Conservation (phyloP, 129 eudicot genomes). For the Rutidosis leptorrhynchoides region DNA sequence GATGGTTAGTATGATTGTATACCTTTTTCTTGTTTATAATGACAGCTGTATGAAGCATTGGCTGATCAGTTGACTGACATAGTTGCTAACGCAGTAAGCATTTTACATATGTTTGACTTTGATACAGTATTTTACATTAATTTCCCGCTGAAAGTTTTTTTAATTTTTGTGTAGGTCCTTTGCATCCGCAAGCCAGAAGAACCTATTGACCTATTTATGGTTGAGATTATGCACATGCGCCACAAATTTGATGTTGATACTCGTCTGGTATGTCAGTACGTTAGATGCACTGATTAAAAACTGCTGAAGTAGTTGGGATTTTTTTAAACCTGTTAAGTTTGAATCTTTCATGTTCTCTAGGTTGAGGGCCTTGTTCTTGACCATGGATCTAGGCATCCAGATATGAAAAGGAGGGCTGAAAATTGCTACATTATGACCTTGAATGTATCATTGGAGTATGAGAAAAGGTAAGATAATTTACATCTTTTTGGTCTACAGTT, state of each 20-base stretch:
- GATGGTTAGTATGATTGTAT: constrained; percentile 3
- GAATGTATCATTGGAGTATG: constrained; percentile 84
- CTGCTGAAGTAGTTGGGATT: neutral
- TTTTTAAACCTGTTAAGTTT: neutral
- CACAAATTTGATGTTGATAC: constrained; percentile 95
- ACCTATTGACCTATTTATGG: constrained; percentile 85
- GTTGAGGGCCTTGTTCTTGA: constrained; percentile 94
- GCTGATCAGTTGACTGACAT: constrained; percentile 87
- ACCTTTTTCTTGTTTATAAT: constrained; percentile 3
- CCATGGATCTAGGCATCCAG: constrained; percentile 96
- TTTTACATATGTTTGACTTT: neutral
- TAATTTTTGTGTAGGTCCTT: constrained; percentile 52
- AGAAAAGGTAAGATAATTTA: constrained; percentile 58
- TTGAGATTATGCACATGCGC: constrained; percentile 97
- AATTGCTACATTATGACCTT: constrained; percentile 76
- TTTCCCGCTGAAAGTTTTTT: neutral
- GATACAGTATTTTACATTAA: constrained; percentile 4
- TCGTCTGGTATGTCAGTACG: constrained; percentile 58
- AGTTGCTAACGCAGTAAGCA: constrained; percentile 63
- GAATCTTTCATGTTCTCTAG: constrained; percentile 30
- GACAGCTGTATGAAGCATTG: constrained; percentile 73
- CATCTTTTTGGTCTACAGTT: neutral
- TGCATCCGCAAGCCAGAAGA: constrained; percentile 82
- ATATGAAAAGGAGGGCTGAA: constrained; percentile 86
- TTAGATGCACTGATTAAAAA: neutral